Evolutionary conservation across 371 early-diverging fungal genomes (phyloP), one percentile per base, ranked within the genome.

Genomic region (Actinomucor elegans): DNA sequence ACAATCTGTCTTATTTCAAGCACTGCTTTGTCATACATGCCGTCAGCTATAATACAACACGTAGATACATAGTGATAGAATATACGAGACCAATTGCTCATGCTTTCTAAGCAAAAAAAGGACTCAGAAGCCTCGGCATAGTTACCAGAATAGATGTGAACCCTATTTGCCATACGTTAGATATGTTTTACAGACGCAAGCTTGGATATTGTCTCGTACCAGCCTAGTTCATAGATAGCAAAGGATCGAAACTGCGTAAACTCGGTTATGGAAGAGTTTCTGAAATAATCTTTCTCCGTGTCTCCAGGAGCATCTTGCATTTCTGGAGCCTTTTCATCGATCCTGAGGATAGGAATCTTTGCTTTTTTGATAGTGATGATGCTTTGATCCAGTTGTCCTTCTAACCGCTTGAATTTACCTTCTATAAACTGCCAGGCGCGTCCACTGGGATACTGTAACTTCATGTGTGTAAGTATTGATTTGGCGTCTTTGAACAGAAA

Each of bases 1-100:
- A 51, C 38, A 3, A 67, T 61, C 36, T 71, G 71, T 3, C 40
- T 21, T 9, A 52, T 44, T 29, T 71, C 71, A 1, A 67, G 50
- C 5, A 44, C 61, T 0, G 71, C 67, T 37, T 64, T 71, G 20
- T 66, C 67, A 35, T 64, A 51, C 17, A 26, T 20, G 10, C 50
- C 57, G 21, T 60, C 49, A 1, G 67, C 60, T 5, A 71, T 41
- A 64, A 71, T 67, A 34, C 71, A 71, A 24, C 71, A 67, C 2
- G 67, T 67, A 4, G 71, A 47, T 21, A 71, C 38, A 31, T 61
- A 71, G 21, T 71, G 71, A 27, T 71, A 71, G 33, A 67, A 71
- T 28, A 66, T 20, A 4, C 59, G 57, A 5, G 71, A 71, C 53
- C 64, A 59, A 23, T 55, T 64, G 26, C 61, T 52, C 43, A 64